Evolutionary conservation across 192 early-diverging fungal species (phyloP), one percentile per base, ranked within the genome.

Genomic region (Entomortierella beljakovae): DNA sequence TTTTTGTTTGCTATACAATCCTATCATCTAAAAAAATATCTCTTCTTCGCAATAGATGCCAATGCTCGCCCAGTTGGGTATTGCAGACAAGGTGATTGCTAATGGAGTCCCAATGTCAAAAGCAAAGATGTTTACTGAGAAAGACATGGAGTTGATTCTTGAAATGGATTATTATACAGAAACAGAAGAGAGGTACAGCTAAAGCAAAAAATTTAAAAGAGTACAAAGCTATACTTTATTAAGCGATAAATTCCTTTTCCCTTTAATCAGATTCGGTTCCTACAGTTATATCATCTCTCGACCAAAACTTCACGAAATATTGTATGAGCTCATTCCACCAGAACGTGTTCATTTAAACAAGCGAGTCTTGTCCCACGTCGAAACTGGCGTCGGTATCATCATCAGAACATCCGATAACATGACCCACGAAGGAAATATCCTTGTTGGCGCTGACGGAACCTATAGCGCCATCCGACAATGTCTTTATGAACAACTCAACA

Each of bases 301-400:
- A 18, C 60, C 69, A 10, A 38, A 34, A 1, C 28, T 63, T 1
- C 42, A 63, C 15, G 38, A 34, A 0, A 1, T 71, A 3, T 43
- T 71, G 1, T 11, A 35, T 1, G 10, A 9, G 0, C 50, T 37
- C 8, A 42, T 71, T 10, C 69, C 61, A n/a, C 3, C 25, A 6
- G 37, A 63, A 35, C 56, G 63, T 29, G 38, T 63, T 18, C 42
- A 56, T 9, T 18, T 71, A 20, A 25, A 37, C 40, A 62, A 71
- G 11, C 59, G 60, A 2, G 60, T 63, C 13, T 18, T 71, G 7
- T 46, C 60, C n/a, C 22, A 56, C 57, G 9, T 32, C 37, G 32
- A 57, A 20, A n/a, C 31, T 2, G 31, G 26, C 16, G 35, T 29
- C 38, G 56, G 56, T 3, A 52, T 64, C 3, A n/a, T n/a, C n/a